Evolutionary conservation across 768 basidiomycete species (phyloP).

Genomic region (Psilocybe subaeruginosa): DNA sequence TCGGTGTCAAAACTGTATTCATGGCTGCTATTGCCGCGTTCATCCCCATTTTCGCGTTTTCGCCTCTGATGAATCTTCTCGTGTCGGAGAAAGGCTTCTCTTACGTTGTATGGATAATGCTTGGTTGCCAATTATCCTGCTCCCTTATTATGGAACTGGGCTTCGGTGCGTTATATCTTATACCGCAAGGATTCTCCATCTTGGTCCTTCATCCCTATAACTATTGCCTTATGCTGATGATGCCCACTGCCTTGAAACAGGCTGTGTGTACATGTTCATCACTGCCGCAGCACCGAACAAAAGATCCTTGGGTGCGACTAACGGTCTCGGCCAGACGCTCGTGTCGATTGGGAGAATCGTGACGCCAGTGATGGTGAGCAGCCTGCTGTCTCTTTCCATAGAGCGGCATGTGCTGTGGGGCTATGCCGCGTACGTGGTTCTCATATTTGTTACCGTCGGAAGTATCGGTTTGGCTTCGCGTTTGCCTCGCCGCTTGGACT

Average conservation of each 20-base stretch:
- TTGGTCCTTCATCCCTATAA: too few species aligned
- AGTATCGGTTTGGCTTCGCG: conserved; percentile 22
- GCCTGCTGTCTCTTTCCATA: conserved; percentile 29
- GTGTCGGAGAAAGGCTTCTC: conserved; percentile 32
- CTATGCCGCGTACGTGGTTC: conserved; percentile 24
- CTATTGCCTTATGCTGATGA: neutral
- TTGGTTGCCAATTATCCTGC: conserved; percentile 29
- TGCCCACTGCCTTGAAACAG: conserved; percentile 7
- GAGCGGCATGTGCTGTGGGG: conserved; percentile 24
- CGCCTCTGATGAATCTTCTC: conserved; percentile 53
- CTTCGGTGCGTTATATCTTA: conserved; percentile 36
- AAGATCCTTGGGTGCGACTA: conserved; percentile 57
- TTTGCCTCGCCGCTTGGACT: conserved; percentile 19
- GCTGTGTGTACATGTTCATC: conserved; percentile 48
- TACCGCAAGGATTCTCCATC: neutral
- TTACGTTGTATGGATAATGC: conserved; percentile 29
- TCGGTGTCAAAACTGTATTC: conserved; percentile 59
- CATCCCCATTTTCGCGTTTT: conserved; percentile 47
- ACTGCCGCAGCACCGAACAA: conserved; percentile 56
- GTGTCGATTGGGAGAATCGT: conserved; percentile 28
- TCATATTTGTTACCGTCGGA: conserved; percentile 20
- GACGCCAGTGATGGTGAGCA: conserved; percentile 22
- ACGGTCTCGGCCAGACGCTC: conserved; percentile 43
- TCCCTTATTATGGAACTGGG: conserved; percentile 33
- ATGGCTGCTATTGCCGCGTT: conserved; percentile 41